Percentiles rank a stretch among this genome's conserved stretches.
Evolutionary conservation across 176 grass and related monocot genomes (phyloP).

Genomic region (Neostapfia colusana): DNA sequence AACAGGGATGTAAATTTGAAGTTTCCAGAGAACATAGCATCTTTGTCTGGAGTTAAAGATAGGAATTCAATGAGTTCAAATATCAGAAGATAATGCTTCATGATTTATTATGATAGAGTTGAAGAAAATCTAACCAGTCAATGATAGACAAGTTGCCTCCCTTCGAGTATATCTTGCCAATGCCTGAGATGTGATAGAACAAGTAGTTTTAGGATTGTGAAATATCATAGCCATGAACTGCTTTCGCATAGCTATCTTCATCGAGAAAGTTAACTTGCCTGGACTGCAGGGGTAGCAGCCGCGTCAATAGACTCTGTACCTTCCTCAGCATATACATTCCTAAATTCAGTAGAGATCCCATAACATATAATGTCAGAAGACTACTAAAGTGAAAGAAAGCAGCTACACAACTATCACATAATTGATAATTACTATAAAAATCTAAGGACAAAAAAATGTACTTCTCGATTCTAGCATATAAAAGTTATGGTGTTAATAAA

Average conservation of each 20-base stretch:
- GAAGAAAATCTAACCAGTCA: conserved; percentile 62
- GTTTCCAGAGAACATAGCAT: conserved; percentile 85
- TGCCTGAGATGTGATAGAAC: conserved; percentile 55
- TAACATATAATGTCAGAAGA: conserved; percentile 29
- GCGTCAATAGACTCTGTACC: conserved; percentile 59
- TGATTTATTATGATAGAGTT: conserved; percentile 1
- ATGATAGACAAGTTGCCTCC: conserved; percentile 83
- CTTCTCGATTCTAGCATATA: neutral
- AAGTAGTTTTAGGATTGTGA: neutral
- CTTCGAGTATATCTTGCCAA: conserved; percentile 87
- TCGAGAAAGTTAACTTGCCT: conserved; percentile 59
- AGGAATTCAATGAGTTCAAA: conserved; percentile 26
- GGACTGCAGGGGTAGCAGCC: conserved; percentile 62
- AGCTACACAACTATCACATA: conserved; percentile 7
- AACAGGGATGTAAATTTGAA: conserved; percentile 75
- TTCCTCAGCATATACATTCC: conserved; percentile 91
- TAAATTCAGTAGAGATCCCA: conserved; percentile 37
- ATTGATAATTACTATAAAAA: neutral
- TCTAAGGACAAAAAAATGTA: neutral
- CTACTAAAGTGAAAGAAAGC: conserved; percentile 22
- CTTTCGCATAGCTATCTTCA: conserved; percentile 21
- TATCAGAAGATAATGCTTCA: neutral
- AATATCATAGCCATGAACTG: conserved; percentile 16
- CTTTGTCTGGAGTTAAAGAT: conserved; percentile 62
- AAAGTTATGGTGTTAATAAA: neutral